Conservation (phyloP, 1,284 basidiomycete genomes). For the Cryptococcus sp. region DNA sequence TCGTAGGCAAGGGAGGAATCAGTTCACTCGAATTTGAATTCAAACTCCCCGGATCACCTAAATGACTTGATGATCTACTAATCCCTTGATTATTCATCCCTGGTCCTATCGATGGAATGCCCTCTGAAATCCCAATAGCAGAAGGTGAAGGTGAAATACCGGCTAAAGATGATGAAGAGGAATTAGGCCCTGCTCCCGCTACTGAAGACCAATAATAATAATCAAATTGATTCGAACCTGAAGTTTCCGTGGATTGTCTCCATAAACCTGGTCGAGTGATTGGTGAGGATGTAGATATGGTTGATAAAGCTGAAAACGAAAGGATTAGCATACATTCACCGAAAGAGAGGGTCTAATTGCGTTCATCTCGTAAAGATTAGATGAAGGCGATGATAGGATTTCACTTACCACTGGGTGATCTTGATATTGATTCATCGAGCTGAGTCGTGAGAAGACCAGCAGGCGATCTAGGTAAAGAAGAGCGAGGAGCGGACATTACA, state of each 20-base stretch:
- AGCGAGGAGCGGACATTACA: slow-evolving; percentile 3
- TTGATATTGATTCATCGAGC: slow-evolving; percentile 6
- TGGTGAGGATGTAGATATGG: slow-evolving; percentile 10
- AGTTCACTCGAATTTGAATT: neutral
- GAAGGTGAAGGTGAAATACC: slow-evolving; percentile 11
- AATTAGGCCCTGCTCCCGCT: slow-evolving; percentile 37
- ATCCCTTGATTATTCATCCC: neutral
- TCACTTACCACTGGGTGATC: slow-evolving; percentile 17
- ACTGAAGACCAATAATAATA: slow-evolving; percentile 42
- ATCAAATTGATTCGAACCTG: slow-evolving; percentile 29
- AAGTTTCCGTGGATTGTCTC: slow-evolving; percentile 32
- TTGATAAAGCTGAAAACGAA: slow-evolving; percentile 11
- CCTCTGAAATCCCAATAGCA: neutral
- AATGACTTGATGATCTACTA: neutral
- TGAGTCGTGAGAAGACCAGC: slow-evolving; percentile 6
- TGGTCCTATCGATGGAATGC: neutral
- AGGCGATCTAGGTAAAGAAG: slow-evolving; percentile 11
- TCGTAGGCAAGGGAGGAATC: neutral
- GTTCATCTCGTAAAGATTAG: neutral
- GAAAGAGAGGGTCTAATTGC: neutral
- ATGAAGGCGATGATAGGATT: neutral
- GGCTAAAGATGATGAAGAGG: slow-evolving; percentile 26
- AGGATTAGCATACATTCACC: neutral
- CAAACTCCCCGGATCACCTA: neutral
- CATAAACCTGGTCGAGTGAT: slow-evolving; percentile 8